These are phyloP conservation scores for Curvularia spicifera DNA, from an alignment of 2,329 filamentous ascomycete species.

Conservation along the genomic window DNA sequence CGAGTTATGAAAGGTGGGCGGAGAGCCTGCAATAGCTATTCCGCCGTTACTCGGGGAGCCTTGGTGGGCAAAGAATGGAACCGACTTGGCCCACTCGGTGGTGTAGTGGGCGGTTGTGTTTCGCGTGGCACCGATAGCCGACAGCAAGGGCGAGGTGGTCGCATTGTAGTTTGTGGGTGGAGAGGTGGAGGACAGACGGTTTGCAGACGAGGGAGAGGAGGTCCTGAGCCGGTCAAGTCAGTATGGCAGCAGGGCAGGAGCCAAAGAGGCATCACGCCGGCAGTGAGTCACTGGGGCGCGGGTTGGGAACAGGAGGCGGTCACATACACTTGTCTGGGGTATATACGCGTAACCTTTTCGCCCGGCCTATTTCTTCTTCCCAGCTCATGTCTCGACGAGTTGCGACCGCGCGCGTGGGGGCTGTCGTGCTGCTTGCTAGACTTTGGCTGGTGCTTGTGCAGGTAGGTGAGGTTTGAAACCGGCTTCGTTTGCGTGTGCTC, in stretches of 20 bases:
- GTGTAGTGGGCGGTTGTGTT: constrained; percentile 48
- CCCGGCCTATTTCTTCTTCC: constrained; percentile 51
- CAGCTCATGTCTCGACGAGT: constrained; percentile 51
- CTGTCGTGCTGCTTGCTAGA: constrained; percentile 45
- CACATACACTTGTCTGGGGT: constrained; percentile 50
- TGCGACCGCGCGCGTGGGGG: constrained; percentile 45
- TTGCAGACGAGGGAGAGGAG: constrained; percentile 45
- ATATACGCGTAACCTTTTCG: constrained; percentile 49
- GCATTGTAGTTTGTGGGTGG: constrained; percentile 46
- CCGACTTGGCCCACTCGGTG: constrained; percentile 57
- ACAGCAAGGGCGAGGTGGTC: constrained; percentile 48
- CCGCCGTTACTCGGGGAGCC: constrained; percentile 48
- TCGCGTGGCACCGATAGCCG: constrained; percentile 49
- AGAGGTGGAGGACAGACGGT: constrained; percentile 46
- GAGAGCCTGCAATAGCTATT: constrained; percentile 55
- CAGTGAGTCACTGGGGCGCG: not conserved
- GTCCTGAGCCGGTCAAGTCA: constrained; percentile 36
- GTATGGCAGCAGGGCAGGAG: constrained; percentile 13
- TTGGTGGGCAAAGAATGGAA: constrained; percentile 52
- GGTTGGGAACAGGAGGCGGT: not conserved
- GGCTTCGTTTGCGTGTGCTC: constrained; percentile 40
- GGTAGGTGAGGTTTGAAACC: constrained; percentile 44
- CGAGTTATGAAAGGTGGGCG: constrained; percentile 49
- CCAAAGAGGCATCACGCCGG: not conserved
- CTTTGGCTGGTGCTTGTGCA: constrained; percentile 47